These are phyloP conservation scores for Mastigamoeba balamuthi DNA, from an alignment of 78 protist genomes.

Conservation along the genomic window DNA sequence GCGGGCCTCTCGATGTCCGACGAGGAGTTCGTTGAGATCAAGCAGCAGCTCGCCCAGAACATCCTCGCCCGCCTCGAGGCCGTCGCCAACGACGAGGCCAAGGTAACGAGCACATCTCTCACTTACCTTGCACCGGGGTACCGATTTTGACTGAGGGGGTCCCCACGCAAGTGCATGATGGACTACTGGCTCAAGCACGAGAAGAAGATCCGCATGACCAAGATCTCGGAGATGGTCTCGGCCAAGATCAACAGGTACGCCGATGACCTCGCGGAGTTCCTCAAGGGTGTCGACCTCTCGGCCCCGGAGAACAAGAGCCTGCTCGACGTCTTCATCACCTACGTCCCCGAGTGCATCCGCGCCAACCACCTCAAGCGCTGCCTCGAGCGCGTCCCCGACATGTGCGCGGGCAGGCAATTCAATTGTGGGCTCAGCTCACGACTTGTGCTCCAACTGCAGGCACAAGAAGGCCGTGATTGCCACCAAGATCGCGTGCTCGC, in stretches of 20 bases:
- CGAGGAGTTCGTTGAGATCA: constrained; percentile 36
- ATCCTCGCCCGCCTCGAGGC: background rate
- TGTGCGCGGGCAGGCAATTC: too few relatives aligned
- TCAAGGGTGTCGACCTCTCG: background rate
- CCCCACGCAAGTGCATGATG: too few relatives aligned
- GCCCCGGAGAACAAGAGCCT: background rate
- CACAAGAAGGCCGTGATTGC: background rate
- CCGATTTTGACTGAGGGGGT: too few relatives aligned
- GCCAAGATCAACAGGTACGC: background rate
- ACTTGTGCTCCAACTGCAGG: too few relatives aligned
- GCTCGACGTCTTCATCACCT: background rate
- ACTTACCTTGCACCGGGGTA: too few relatives aligned
- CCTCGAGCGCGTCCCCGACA: background rate
- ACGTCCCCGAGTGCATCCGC: background rate
- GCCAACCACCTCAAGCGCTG: background rate
- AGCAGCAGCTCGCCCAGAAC: background rate
- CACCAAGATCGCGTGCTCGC: background rate
- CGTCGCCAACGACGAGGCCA: background rate
- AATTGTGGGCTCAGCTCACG: too few relatives aligned
- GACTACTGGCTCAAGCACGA: background rate
- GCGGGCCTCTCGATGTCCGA: constrained; percentile 52
- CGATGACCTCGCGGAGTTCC: background rate
- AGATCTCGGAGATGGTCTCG: background rate
- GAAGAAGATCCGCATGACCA: background rate
- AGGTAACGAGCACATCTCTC: too few relatives aligned